Base-by-base conservation (phyloP, 2,329 filamentous ascomycete species). In the Aspergillus unguis region DNA sequence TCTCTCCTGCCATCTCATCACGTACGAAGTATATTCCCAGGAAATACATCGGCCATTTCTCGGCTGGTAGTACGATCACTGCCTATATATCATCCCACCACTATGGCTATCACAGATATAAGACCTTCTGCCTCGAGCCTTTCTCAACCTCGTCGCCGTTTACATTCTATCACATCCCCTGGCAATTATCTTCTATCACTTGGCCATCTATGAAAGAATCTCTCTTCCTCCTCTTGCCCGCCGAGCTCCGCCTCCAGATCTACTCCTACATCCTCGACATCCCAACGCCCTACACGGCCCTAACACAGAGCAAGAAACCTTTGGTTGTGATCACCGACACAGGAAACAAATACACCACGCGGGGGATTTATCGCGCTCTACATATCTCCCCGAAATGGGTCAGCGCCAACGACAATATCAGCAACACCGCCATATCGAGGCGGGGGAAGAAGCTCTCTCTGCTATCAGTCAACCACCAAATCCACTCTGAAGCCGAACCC, bases 401-500 rank as follows among this genome's bases (percentile, higher is more conserved):
- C 2, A 62, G 63, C 37, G 60, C 67, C 50, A 63, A 69, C 38
- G 65, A 66, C 47, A 29, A n/a, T 9, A 9, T 27, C 26, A 40
- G 17, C 44, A 25, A 7, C 9, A 36, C 23, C 25, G 17, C 17
- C 17, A 17, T 17, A 44, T 8, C 42, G 33, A 23, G 10, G 25
- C n/a, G 17, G 17, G 17, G 6, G n/a, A 65, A 65, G 29, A 61
- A 66, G 1, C 64, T 65, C 47, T 62, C 57, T 11, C 59, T 71
- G 2, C 57, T 71, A 7, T 48, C 59, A 8, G 64, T 69, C 29
- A 70, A 69, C 50, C 67, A 59, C 2, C 67, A 69, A 46, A 65
- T 71, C 52, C 68, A 71, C 58, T 58, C 65, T 52, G 68, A 71
- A 49, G 63, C 65, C 17, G 68, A 71, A 53, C 62, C 67, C 48